These are phyloP conservation scores for Ensete ventricosum DNA, from an alignment of 176 grass and related monocot genomes.

Conservation along the genomic window DNA sequence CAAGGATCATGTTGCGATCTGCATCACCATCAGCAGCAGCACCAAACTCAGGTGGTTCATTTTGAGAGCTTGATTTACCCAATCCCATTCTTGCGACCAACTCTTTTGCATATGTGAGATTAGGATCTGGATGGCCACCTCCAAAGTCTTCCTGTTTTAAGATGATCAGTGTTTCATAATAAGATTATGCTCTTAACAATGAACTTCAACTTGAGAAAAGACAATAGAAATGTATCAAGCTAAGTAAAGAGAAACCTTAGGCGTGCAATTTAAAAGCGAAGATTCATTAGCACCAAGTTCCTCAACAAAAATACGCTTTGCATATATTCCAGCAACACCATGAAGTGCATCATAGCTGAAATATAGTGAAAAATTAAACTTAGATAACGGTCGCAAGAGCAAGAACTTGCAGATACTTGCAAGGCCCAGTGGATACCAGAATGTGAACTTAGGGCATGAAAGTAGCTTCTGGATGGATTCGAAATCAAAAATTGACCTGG, in stretches of 20 bases:
- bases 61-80: constrained; percentile 39
- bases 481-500: constrained; percentile 93
- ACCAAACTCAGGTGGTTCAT: constrained; percentile 87
- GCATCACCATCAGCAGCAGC: constrained; percentile 99
- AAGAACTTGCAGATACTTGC: constrained; percentile 7
- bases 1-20: constrained; percentile 96
- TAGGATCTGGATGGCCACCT: constrained; percentile 91
- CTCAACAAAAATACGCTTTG: constrained; percentile 86
- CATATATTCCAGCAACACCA: constrained; percentile 92
- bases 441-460: constrained; percentile 76
- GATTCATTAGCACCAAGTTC: constrained; percentile 89
- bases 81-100: constrained; percentile 93
- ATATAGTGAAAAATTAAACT: constrained; percentile 15
- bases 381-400: constrained; percentile 6
- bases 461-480: constrained; percentile 81
- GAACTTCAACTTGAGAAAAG: background rate
- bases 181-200: background rate
- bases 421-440: constrained; percentile 55
- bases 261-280: constrained; percentile 82
- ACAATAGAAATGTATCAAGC: background rate
- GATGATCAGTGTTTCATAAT: constrained; percentile 7
- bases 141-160: constrained; percentile 95
- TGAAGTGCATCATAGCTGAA: constrained; percentile 92
- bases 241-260: constrained; percentile 38
- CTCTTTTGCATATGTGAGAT: constrained; percentile 96